Percentiles rank a stretch among this genome's conserved stretches.
These are phyloP conservation scores for Linum tenue DNA, from an alignment of 345 rosid species.

Conservation along the genomic window DNA sequence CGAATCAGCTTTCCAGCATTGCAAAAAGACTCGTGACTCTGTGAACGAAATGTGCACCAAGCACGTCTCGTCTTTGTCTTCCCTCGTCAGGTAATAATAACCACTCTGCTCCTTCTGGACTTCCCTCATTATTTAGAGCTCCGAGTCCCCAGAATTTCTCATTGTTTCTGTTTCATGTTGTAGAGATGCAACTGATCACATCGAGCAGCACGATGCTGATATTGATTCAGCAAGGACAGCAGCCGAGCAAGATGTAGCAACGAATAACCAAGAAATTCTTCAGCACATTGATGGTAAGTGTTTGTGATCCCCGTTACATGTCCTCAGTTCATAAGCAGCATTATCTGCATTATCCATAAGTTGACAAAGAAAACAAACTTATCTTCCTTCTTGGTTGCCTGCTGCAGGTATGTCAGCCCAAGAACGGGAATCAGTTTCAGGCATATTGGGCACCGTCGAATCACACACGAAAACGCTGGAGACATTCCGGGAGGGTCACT, in stretches of 20 bases:
- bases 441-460: slow-evolving; percentile 45
- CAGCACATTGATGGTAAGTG: slow-evolving; percentile 58
- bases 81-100: slow-evolving; percentile 46
- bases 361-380: not conserved
- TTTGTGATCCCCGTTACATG: not conserved
- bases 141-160: not conserved
- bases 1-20: slow-evolving; percentile 62
- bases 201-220: slow-evolving; percentile 71
- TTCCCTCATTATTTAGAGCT: not conserved
- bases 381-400: no score
- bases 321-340: not conserved
- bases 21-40: slow-evolving; percentile 40
- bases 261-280: slow-evolving; percentile 37
- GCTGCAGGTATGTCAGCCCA: slow-evolving; percentile 56
- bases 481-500: slow-evolving; percentile 50
- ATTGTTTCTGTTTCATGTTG: not conserved
- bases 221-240: slow-evolving; percentile 47
- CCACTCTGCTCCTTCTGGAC: not conserved
- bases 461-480: slow-evolving; percentile 39
- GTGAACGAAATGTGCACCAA: slow-evolving; percentile 49
- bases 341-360: not conserved
- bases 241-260: slow-evolving; percentile 54
- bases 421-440: slow-evolving; percentile 43
- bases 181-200: slow-evolving; percentile 52
- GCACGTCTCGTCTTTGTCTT: slow-evolving; percentile 39